Evolutionary conservation across 192 early-diverging fungal genomes (phyloP).

Genomic region (Backusella australiensis): DNA sequence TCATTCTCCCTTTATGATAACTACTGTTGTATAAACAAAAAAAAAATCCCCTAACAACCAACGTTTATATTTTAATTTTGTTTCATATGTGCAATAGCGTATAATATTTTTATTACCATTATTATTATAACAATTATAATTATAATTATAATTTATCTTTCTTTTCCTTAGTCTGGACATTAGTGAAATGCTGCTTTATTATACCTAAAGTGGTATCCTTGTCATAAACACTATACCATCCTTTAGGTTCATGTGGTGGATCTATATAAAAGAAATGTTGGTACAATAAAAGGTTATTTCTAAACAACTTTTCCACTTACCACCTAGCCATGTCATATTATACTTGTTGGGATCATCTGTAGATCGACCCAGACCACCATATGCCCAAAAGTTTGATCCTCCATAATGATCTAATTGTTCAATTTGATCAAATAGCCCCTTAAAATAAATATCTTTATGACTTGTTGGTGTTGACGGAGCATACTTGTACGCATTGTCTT

Average conservation of each 20-base stretch:
- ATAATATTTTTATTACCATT: background rate
- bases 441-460: constrained; percentile 54
- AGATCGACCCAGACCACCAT: constrained; percentile 49
- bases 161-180: background rate
- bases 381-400: constrained; percentile 69
- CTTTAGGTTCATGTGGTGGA: constrained; percentile 36
- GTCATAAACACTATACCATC: constrained; percentile 70
- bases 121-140: background rate
- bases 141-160: background rate
- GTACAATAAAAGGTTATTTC: background rate
- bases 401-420: constrained; percentile 26
- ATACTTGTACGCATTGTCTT: constrained; percentile 37
- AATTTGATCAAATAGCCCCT: constrained; percentile 38
- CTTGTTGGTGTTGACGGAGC: constrained; percentile 42
- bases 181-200: constrained; percentile 14
- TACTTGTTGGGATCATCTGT: constrained; percentile 27
- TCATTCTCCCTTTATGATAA: background rate
- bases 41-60: constrained; percentile 2
- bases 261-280: constrained; percentile 8
- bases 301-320: background rate
- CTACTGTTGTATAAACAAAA: constrained; percentile 6
- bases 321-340: constrained; percentile 49
- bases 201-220: constrained; percentile 35
- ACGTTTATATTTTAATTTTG: constrained; percentile 1
- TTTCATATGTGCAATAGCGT: background rate